These are phyloP conservation scores for Amanita polypyramis DNA, from an alignment of 768 basidiomycete species.

Conservation along the genomic window DNA sequence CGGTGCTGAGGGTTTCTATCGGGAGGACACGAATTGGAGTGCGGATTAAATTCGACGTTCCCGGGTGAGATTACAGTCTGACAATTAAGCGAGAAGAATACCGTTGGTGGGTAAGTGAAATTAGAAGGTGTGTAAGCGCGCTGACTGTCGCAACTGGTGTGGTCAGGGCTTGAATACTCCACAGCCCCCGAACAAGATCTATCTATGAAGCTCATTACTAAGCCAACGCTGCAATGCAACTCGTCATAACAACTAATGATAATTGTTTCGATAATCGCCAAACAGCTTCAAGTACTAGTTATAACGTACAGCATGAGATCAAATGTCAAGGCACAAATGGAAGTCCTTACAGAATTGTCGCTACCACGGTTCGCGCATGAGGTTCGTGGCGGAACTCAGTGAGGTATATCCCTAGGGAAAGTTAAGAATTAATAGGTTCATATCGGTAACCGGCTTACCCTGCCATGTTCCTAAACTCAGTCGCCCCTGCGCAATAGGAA, in stretches of 20 bases:
- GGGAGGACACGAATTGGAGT: not conserved
- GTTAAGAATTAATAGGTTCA: not conserved
- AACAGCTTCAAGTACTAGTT: not conserved
- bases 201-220: not conserved
- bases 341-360: slow-evolving; percentile 61
- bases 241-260: too few relatives aligned
- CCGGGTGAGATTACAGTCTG: not conserved
- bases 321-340: not conserved
- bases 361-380: slow-evolving; percentile 63
- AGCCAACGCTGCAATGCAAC: not conserved
- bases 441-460: slow-evolving; percentile 31
- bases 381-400: slow-evolving; percentile 70
- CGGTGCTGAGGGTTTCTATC: not conserved
- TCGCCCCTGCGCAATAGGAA: slow-evolving; percentile 74
- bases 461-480: slow-evolving; percentile 92
- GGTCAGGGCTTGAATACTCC: too few relatives aligned
- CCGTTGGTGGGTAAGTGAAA: not conserved
- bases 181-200: too few relatives aligned
- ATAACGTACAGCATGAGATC: not conserved
- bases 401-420: slow-evolving; percentile 62
- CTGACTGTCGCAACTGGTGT: not conserved
- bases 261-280: too few relatives aligned
- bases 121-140: not conserved
- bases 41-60: not conserved
- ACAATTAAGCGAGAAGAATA: not conserved